phyloP scores from a whole-genome alignment of 2,329 filamentous ascomycete genomes.

The Xenosphaeropsis pyriputrescens region DNA sequence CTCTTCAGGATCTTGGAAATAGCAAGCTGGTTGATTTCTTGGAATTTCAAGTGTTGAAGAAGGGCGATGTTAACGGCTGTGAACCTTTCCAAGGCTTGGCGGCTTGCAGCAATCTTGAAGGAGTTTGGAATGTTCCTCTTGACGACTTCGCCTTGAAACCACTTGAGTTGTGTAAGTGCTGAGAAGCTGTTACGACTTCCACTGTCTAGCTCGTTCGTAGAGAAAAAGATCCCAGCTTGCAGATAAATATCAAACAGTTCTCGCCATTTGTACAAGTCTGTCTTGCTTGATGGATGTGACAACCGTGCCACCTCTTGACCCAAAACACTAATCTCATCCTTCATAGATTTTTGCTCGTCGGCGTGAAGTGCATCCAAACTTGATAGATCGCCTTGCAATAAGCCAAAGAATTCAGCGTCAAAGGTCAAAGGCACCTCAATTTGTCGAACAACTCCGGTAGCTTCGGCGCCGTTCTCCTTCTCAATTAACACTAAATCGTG shows the following conservation, averaged over 20 bases:
- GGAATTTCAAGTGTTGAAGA: slow-evolving; percentile 70
- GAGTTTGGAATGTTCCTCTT: slow-evolving; percentile 39
- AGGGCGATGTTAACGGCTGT: slow-evolving; percentile 58
- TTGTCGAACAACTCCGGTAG: slow-evolving; percentile 17
- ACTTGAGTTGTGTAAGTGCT: slow-evolving; percentile 52
- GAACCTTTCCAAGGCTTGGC: slow-evolving; percentile 51
- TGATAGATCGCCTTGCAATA: slow-evolving; percentile 56
- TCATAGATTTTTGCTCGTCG: slow-evolving; percentile 47
- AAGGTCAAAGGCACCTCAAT: slow-evolving; percentile 68
- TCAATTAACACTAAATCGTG: too few species aligned
- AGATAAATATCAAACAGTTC: slow-evolving; percentile 72
- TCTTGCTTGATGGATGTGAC: slow-evolving; percentile 49
- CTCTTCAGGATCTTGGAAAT: slow-evolving; percentile 78
- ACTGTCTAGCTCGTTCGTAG: slow-evolving; percentile 56
- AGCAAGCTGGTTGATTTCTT: slow-evolving; percentile 68
- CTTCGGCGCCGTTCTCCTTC: too few species aligned
- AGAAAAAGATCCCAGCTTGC: slow-evolving; percentile 71
- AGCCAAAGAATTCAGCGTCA: slow-evolving; percentile 67
- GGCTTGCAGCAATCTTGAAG: slow-evolving; percentile 54
- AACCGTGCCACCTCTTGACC: slow-evolving; percentile 49
- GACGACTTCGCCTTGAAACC: slow-evolving; percentile 56
- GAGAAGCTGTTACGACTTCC: slow-evolving; percentile 50
- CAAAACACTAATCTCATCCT: slow-evolving; percentile 44
- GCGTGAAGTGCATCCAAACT: slow-evolving; percentile 52
- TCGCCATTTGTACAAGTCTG: slow-evolving; percentile 63